A percentile compares a stretch with the other conserved stretches of the same genome.
Evolutionary conservation across 176 grass and related monocot species (phyloP).

Genomic region (Chrysopogon serrulatus): DNA sequence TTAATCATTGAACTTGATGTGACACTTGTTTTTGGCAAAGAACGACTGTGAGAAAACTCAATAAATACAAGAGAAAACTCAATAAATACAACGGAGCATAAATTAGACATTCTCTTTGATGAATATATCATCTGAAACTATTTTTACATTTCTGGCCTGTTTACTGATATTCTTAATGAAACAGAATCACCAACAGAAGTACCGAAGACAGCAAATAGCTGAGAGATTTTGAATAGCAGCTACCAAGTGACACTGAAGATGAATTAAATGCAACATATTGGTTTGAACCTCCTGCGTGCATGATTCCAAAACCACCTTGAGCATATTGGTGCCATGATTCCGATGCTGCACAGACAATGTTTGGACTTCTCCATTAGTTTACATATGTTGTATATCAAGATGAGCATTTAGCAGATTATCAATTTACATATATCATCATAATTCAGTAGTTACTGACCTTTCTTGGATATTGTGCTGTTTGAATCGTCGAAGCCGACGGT

Average conservation of each 20-base stretch:
- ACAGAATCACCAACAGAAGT: conserved; percentile 7
- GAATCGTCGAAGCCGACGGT: conserved; percentile 64
- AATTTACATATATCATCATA: neutral
- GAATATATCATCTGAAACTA: neutral
- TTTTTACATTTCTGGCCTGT: neutral
- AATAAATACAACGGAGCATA: neutral
- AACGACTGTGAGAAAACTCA: neutral
- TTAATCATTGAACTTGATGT: neutral
- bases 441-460: conserved; percentile 34
- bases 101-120: neutral
- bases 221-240: conserved; percentile 6
- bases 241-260: conserved; percentile 2
- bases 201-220: neutral
- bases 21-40: neutral
- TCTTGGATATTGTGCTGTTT: conserved; percentile 46
- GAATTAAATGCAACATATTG: conserved; percentile 9
- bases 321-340: conserved; percentile 40
- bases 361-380: neutral
- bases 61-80: neutral
- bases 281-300: conserved; percentile 28
- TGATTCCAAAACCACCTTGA: conserved; percentile 24
- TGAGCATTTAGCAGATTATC: no score
- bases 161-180: neutral
- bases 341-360: conserved; percentile 39
- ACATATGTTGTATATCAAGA: neutral